Percentiles rank a stretch among this genome's conserved stretches.
phyloP scores from a whole-genome alignment of 805 yeast species.

The Cyberlindnera lachancei region DNA sequence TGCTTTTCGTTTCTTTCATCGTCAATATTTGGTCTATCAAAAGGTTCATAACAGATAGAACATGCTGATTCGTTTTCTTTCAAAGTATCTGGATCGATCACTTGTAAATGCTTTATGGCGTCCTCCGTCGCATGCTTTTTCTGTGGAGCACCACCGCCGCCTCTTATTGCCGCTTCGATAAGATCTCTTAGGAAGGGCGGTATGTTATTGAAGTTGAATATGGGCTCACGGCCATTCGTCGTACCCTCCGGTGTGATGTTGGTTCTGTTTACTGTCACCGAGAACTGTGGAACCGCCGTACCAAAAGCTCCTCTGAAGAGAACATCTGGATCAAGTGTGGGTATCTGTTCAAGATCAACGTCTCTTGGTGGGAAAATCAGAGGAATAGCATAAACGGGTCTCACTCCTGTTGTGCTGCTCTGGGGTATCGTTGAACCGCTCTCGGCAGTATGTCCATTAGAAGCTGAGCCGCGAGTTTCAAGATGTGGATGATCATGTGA shows the following conservation, averaged over 20 bases:
- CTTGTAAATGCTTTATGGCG: constrained; percentile 12
- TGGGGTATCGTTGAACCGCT: too few species aligned
- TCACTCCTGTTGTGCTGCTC: constrained; percentile 1
- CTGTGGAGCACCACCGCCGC: constrained; percentile 1
- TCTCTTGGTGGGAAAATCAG: constrained; percentile 7
- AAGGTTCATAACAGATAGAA: constrained; percentile 18
- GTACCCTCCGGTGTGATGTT: constrained; percentile 12
- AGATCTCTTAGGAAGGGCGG: constrained; percentile 11
- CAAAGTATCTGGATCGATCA: constrained; percentile 7
- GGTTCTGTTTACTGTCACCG: constrained; percentile 15
- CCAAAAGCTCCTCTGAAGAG: constrained; percentile 16
- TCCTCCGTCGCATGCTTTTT: constrained; percentile 17
- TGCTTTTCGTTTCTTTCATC: background rate
- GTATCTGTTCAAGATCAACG: constrained; percentile 9
- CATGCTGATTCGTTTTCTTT: constrained; percentile 9
- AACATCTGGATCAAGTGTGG: constrained; percentile 11
- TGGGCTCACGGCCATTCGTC: constrained; percentile 9
- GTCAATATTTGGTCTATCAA: constrained; percentile 5
- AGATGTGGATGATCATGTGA: too few species aligned
- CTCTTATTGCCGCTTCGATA: constrained; percentile 6
- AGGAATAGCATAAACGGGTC: background rate
- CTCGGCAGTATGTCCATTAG: too few species aligned
- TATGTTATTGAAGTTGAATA: constrained; percentile 12
- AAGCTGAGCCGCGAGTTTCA: too few species aligned
- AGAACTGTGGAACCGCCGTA: constrained; percentile 10